Percentiles rank a stretch among this genome's conserved stretches.
These are phyloP conservation scores for Magnolia changhungtana DNA, from an alignment of 164 flowering plant species.

Conservation along the genomic window DNA sequence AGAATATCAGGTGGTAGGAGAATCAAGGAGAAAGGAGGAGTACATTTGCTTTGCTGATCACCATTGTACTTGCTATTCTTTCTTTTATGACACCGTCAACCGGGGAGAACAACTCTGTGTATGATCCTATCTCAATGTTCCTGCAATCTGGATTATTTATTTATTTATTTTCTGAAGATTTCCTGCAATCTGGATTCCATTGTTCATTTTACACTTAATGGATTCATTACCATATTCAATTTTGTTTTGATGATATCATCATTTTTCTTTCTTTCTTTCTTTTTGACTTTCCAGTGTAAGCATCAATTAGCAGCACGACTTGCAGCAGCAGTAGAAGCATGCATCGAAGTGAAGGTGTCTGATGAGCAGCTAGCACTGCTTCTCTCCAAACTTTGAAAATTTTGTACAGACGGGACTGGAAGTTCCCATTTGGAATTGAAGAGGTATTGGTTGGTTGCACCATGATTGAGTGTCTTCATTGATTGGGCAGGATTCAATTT, in stretches of 20 bases:
- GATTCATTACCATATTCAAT: neutral
- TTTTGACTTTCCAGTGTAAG: constrained; percentile 58
- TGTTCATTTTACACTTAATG: neutral
- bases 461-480: neutral
- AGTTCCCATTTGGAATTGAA: constrained; percentile 14
- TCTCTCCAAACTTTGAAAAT: constrained; percentile 55
- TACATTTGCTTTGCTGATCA: constrained; percentile 77
- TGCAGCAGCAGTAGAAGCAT: constrained; percentile 63
- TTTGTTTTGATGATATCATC: neutral
- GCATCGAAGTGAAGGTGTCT: constrained; percentile 66
- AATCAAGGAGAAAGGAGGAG: constrained; percentile 81
- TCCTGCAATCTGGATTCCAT: neutral
- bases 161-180: too few relatives aligned
- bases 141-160: neutral
- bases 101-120: constrained; percentile 91
- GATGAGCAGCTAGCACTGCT: constrained; percentile 78
- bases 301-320: constrained; percentile 96
- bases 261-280: neutral
- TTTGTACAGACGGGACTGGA: neutral
- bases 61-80: constrained; percentile 85
- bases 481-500: too few relatives aligned
- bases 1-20: constrained; percentile 67
- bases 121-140: constrained; percentile 17
- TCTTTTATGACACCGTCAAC: constrained; percentile 81
- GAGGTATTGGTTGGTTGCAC: constrained; percentile 11